phyloP scores from a whole-genome alignment of 2,329 filamentous ascomycete species.

The Sordariomycetes sp. region DNA sequence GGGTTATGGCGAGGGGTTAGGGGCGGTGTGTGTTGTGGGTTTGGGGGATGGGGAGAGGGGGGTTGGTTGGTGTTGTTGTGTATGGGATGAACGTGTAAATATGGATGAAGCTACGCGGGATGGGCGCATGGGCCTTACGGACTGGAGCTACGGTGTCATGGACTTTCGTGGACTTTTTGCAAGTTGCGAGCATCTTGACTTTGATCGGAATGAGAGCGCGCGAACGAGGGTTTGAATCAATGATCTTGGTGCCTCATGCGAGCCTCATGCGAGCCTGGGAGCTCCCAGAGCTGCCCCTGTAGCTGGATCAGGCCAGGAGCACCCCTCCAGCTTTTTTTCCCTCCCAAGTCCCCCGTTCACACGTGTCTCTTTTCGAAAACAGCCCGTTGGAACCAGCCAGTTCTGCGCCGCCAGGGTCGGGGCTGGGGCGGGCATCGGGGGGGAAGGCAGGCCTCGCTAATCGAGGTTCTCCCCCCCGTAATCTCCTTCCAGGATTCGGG shows the following conservation, averaged over 20 bases:
- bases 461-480: background rate
- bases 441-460: too few species aligned
- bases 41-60: slow-evolving; percentile 9
- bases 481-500: background rate
- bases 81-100: background rate
- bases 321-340: too few species aligned
- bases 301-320: too few species aligned
- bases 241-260: background rate
- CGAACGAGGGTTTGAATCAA: background rate
- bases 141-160: background rate
- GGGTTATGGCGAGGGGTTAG: slow-evolving; percentile 15
- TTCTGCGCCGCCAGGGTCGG: too few species aligned
- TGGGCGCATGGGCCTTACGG: background rate
- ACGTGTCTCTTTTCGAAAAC: too few species aligned
- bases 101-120: background rate
- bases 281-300: too few species aligned
- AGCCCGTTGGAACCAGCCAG: too few species aligned
- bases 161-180: too few species aligned
- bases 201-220: background rate
- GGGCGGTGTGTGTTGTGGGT: background rate
- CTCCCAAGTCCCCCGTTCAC: too few species aligned
- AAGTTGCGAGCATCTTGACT: background rate
- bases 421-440: too few species aligned
- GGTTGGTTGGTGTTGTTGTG: background rate
- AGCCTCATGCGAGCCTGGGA: background rate